phyloP scores from a whole-genome alignment of 2,329 filamentous ascomycete genomes.

The Fusarium sp. region DNA sequence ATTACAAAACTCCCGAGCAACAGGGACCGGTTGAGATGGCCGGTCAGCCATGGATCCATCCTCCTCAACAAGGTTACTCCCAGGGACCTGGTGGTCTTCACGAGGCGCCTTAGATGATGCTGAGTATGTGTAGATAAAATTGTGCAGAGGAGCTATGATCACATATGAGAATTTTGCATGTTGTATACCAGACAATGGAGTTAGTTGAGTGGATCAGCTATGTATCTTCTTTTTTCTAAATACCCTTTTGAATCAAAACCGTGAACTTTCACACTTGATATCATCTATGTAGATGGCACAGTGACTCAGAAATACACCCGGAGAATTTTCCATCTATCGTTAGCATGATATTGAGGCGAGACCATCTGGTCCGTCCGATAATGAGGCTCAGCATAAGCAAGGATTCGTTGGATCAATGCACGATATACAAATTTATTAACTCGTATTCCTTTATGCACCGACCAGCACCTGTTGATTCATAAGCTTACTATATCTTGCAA shows the following conservation, averaged over 20 bases:
- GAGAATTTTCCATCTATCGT: too few species aligned
- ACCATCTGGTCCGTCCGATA: neutral
- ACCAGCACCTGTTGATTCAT: neutral
- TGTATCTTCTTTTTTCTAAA: neutral
- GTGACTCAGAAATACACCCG: too few species aligned
- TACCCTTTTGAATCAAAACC: constrained; percentile 3
- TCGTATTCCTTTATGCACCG: neutral
- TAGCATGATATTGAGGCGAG: neutral
- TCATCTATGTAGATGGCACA: too few species aligned
- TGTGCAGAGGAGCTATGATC: too few species aligned
- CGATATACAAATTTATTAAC: neutral
- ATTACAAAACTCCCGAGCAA: constrained; percentile 26
- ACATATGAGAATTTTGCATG: neutral
- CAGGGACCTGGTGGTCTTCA: constrained; percentile 30
- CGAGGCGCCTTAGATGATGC: constrained; percentile 21
- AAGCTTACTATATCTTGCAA: too few species aligned
- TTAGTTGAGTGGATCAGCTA: constrained; percentile 25
- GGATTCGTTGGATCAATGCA: neutral
- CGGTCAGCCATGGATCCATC: constrained; percentile 26
- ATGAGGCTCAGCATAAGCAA: neutral
- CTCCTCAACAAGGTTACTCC: constrained; percentile 10
- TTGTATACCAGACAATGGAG: constrained; percentile 19
- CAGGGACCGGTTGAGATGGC: constrained; percentile 26
- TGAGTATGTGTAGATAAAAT: neutral
- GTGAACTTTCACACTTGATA: neutral